Conservation (phyloP, 352 stramenopile species). For the Pythium chondricola region DNA sequence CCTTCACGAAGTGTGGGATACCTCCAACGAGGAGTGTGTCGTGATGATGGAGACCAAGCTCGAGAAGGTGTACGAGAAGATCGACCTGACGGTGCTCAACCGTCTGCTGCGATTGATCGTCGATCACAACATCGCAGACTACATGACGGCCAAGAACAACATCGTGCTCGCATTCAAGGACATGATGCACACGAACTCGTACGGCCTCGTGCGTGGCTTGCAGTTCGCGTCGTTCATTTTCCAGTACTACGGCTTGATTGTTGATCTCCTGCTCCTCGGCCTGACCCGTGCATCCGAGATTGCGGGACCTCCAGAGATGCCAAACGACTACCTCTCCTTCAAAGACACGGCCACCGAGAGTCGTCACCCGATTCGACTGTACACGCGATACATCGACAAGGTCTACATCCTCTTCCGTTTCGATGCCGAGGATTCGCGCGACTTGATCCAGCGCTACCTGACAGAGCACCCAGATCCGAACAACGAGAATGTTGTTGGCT, state of each 20-base stretch:
- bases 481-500: conserved; percentile 99
- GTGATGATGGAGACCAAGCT: conserved; percentile 99
- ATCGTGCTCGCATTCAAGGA: conserved; percentile 98
- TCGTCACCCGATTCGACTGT: conserved; percentile 98
- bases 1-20: conserved; percentile 97
- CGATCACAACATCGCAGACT: conserved; percentile 99
- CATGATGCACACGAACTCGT: conserved; percentile 99
- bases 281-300: conserved; percentile 98
- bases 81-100: conserved; percentile 99
- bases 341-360: conserved; percentile 97
- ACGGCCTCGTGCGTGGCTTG: conserved; percentile 97
- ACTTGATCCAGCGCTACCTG: conserved; percentile 99
- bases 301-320: conserved; percentile 93
- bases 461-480: conserved; percentile 99
- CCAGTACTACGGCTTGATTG: conserved; percentile 99
- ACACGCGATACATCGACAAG: conserved; percentile 99
- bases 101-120: conserved; percentile 97
- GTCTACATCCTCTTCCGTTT: conserved; percentile 99
- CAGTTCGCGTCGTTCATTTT: conserved; percentile 97
- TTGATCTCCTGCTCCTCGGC: conserved; percentile 97
- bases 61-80: conserved; percentile 99
- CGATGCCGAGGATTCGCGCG: conserved; percentile 95
- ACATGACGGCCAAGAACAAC: conserved; percentile 99
- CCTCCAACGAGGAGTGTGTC: conserved; percentile 96
- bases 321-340: conserved; percentile 99